Conservation (phyloP, 1,284 basidiomycete genomes). For the Heliocybe sulcata region DNA sequence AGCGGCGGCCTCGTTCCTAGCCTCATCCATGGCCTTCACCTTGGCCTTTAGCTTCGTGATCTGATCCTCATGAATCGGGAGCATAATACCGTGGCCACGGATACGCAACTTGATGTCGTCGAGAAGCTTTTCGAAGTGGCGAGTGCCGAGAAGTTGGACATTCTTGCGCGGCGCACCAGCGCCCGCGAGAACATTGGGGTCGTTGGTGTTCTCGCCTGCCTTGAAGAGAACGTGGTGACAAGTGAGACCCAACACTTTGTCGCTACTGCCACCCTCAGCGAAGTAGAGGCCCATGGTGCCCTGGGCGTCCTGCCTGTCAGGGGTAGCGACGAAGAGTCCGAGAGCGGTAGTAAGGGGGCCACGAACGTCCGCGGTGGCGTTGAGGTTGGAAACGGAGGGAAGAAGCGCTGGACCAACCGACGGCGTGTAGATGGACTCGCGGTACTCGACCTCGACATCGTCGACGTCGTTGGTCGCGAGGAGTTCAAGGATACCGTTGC, state of each 20-base stretch:
- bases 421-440: conserved; percentile 20
- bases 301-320: conserved; percentile 8
- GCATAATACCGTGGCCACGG: conserved; percentile 7
- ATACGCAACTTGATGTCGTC: conserved; percentile 16
- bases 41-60: conserved; percentile 6
- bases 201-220: conserved; percentile 5
- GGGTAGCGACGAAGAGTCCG: conserved; percentile 23
- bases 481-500: conserved; percentile 7
- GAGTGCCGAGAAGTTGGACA: conserved; percentile 10
- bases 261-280: conserved; percentile 13
- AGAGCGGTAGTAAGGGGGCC: conserved; percentile 25
- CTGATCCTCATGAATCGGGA: not conserved
- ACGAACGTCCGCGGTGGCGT: conserved; percentile 19
- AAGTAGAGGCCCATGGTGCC: conserved; percentile 14
- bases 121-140: conserved; percentile 13
- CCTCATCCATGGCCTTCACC: not conserved
- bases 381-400: conserved; percentile 8
- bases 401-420: conserved; percentile 20
- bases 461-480: conserved; percentile 11
- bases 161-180: conserved; percentile 7
- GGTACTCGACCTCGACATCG: conserved; percentile 24
- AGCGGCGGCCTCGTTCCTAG: conserved; percentile 11
- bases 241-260: conserved; percentile 16
- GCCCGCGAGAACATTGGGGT: conserved; percentile 5
- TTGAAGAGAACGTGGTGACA: conserved; percentile 17